Evolutionary conservation across 2,329 filamentous ascomycete genomes (phyloP).

Genomic region (Thelonectria blattea): DNA sequence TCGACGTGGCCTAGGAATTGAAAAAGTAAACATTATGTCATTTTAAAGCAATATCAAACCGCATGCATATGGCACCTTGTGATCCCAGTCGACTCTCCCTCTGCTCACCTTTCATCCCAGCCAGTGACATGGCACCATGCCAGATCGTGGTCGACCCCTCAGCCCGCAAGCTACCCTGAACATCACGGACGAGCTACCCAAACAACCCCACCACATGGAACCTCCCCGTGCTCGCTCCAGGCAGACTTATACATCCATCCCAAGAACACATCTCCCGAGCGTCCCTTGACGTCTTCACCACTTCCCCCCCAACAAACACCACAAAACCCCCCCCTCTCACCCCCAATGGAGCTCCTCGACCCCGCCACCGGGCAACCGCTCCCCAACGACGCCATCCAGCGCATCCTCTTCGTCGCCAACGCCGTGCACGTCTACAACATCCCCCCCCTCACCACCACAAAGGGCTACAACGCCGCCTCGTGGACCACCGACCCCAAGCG

Average conservation of each 20-base stretch:
- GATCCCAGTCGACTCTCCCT: too few species aligned
- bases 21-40: too few species aligned
- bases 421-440: slow-evolving; percentile 87
- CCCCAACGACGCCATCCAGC: slow-evolving; percentile 79
- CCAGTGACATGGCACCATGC: slow-evolving; percentile 26
- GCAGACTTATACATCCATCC: not conserved
- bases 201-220: slow-evolving; percentile 5
- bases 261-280: not conserved
- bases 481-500: slow-evolving; percentile 77
- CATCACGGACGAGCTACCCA: not conserved
- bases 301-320: not conserved
- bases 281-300: not conserved
- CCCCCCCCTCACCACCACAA: slow-evolving; percentile 77
- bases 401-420: slow-evolving; percentile 78
- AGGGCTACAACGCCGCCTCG: slow-evolving; percentile 76
- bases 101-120: not conserved
- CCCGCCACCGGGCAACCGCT: slow-evolving; percentile 72
- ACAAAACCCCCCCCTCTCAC: not conserved
- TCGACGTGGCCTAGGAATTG: too few species aligned
- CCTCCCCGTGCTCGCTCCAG: slow-evolving; percentile 2
- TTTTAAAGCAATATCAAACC: too few species aligned
- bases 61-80: too few species aligned
- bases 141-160: slow-evolving; percentile 22
- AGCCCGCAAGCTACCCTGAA: slow-evolving; percentile 26
- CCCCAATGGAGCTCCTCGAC: slow-evolving; percentile 68